Evolutionary conservation across 2,329 filamentous ascomycete species (phyloP), one percentile per base, ranked within the genome.

Genomic region (Onygena corvina): DNA sequence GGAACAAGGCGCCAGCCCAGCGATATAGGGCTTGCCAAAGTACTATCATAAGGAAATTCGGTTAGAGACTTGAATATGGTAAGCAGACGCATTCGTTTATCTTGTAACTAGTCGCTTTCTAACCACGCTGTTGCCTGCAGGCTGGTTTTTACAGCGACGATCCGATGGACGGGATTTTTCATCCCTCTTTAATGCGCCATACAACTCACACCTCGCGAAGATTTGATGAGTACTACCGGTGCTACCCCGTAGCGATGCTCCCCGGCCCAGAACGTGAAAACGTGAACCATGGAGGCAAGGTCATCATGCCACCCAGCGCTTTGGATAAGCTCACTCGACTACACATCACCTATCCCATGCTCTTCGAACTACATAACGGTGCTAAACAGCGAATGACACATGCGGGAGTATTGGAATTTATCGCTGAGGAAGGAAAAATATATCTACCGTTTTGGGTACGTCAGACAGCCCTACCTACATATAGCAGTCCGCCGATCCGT

Each of bases 211-310:
- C 65, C 60, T 74, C 69, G 58, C 84, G 87, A 59, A 86, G 89
- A 53, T 98, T 98, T 71, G 90, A 98, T 67, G 92, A 98, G 68
- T 96, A 94, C 72, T 96, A 95, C 70, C 83, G 92, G 61, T 95
- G 89, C 73, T 98, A 96, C 63, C 92, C 92, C 36, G 78, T 95
- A 60, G 81, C 83, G 59, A 96, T 98, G 89, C 80, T 94, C 54
- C 87, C 89, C 9, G 89, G 90, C 2, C 80, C 86, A 31, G 89
- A 95, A 60, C 79, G 92, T 57, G 84, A 86, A 47, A 83, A 89
- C 57, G 81, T 94, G 54, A 96, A 96, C 73, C 89, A 92, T 64
- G 92, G 92, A 58, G 93, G 90, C 68, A 98, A 98, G 73, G 90
- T 98, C 60, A 86, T 98, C 64, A 81, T 98, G 55, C 92, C 92